Percentiles rank a stretch among this genome's conserved stretches.
Evolutionary conservation across 352 stramenopile genomes (phyloP).

Genomic region (Phytophthora rubi): DNA sequence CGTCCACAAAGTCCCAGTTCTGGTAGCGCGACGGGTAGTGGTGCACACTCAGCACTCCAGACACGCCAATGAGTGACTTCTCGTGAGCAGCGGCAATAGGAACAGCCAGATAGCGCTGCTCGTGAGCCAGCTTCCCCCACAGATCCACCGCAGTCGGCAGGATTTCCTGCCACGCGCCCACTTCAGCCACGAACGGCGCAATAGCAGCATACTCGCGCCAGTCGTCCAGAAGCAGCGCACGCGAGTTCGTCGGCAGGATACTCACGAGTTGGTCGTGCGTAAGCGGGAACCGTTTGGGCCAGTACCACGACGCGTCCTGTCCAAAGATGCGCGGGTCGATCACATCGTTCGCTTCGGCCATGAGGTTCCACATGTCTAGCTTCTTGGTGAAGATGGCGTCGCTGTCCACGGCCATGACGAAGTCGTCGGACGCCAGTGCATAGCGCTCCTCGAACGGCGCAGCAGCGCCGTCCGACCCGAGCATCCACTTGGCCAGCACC

Average conservation of each 20-base stretch:
- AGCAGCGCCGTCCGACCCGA: conserved; percentile 26
- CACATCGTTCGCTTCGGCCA: conserved; percentile 67
- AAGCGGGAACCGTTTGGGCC: conserved; percentile 57
- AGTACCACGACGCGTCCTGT: conserved; percentile 86
- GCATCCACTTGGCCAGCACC: conserved; percentile 67
- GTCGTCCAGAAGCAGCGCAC: conserved; percentile 50
- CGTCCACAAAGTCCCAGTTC: conserved; percentile 89
- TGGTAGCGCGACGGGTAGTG: conserved; percentile 85
- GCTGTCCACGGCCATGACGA: conserved; percentile 81
- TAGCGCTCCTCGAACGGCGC: conserved; percentile 43
- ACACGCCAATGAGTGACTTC: conserved; percentile 59
- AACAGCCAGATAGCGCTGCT: conserved; percentile 71
- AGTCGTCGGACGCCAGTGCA: conserved; percentile 56
- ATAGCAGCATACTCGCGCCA: conserved; percentile 79
- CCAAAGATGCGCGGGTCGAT: conserved; percentile 68
- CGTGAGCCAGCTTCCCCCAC: conserved; percentile 55
- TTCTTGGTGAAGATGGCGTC: conserved; percentile 87
- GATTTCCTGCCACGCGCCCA: conserved; percentile 52
- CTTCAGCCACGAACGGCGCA: conserved; percentile 75
- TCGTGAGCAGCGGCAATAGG: conserved; percentile 75
- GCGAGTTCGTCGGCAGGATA: conserved; percentile 53
- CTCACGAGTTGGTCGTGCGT: conserved; percentile 38
- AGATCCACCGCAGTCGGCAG: conserved; percentile 56
- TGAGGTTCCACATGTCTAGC: conserved; percentile 75
- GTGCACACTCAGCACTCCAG: conserved; percentile 75